Percentiles rank a stretch among this genome's conserved stretches.
phyloP scores from a whole-genome alignment of 106 monocot species.

The Acanthochlamys bracteata region DNA sequence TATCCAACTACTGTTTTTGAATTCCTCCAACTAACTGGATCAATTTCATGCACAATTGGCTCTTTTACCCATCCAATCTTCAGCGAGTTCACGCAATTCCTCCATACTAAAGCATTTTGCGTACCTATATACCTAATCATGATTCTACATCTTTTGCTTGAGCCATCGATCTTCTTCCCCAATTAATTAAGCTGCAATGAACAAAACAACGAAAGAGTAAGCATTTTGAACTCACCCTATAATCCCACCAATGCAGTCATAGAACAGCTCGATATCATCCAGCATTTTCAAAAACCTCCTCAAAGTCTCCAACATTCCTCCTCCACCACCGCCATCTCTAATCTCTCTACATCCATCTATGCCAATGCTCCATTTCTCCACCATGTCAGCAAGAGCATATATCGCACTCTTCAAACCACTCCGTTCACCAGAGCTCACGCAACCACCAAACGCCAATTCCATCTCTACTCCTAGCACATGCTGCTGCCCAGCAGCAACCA shows the following conservation, averaged over 20 bases:
- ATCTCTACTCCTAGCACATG: constrained; percentile 59
- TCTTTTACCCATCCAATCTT: no score
- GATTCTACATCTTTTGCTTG: no score
- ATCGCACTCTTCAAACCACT: constrained; percentile 53
- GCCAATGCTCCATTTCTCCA: constrained; percentile 57
- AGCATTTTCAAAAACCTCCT: constrained; percentile 47
- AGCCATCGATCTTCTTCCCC: no score
- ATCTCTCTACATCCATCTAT: constrained; percentile 6
- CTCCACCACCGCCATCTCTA: constrained; percentile 5
- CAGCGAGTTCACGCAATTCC: no score
- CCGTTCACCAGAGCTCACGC: constrained; percentile 1
- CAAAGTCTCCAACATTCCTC: constrained; percentile 19
- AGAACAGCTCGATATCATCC: constrained; percentile 62
- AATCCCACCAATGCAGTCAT: constrained; percentile 83
- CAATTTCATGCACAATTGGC: no score
- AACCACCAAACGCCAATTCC: constrained; percentile 12
- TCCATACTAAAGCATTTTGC: no score
- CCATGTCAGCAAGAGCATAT: constrained; percentile 47
- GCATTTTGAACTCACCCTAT: constrained; percentile 45
- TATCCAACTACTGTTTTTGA: no score
- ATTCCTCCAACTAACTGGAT: no score
- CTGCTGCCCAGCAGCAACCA: constrained; percentile 81
- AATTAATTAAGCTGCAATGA: background rate
- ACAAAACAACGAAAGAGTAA: background rate
- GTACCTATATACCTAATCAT: no score